A percentile compares a stretch with the other conserved stretches of the same genome.
Conservation (phyloP, 1,284 basidiomycete genomes). For the Phellopilus nigrolimitatus region DNA sequence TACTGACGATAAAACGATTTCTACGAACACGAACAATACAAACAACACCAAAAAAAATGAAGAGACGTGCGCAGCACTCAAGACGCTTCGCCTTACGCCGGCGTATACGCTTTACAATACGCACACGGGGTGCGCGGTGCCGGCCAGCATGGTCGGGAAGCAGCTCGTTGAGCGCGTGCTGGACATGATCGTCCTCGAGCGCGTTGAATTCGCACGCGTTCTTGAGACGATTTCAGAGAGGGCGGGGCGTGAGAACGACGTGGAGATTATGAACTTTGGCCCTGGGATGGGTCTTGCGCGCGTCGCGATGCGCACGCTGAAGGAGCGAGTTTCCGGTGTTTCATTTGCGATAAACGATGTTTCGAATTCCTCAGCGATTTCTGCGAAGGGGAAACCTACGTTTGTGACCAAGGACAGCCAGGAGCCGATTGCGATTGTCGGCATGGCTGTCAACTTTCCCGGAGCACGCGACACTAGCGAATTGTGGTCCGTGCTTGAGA, state of each 20-base stretch:
- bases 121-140: conserved; percentile 1
- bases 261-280: conserved; percentile 47
- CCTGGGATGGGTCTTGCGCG: conserved; percentile 45
- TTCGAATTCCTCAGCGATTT: conserved; percentile 17
- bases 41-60: too few species aligned
- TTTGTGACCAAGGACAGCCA: conserved; percentile 24
- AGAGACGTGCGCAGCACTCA: too few species aligned
- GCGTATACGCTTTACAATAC: conserved; percentile 12
- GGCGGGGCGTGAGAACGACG: not conserved
- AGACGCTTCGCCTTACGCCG: not conserved
- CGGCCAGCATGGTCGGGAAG: conserved; percentile 1
- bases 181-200: conserved; percentile 46
- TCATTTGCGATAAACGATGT: conserved; percentile 31
- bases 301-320: conserved; percentile 30
- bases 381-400: conserved; percentile 23
- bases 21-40: too few species aligned
- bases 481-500: conserved; percentile 56
- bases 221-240: not conserved
- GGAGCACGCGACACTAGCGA: conserved; percentile 43
- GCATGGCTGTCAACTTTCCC: conserved; percentile 65
- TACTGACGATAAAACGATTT: not conserved
- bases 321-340: conserved; percentile 29
- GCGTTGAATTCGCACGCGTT: conserved; percentile 8
- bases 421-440: conserved; percentile 63
- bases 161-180: conserved; percentile 41